Conservation (phyloP, 371 early-diverging fungal genomes). For the Massospora cicadina region DNA sequence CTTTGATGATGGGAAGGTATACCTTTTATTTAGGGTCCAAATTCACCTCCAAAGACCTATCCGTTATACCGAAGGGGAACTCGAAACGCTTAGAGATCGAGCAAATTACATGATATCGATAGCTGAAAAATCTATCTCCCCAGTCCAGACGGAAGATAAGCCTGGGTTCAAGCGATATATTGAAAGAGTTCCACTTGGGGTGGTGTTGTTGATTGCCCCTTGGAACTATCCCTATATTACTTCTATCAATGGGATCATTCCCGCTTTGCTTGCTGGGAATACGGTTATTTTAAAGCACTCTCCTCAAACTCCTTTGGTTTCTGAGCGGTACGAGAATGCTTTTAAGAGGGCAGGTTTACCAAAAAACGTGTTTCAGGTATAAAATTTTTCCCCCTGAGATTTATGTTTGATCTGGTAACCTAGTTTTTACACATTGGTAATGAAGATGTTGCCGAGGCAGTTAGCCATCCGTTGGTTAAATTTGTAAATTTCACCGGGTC, state of each 20-base stretch:
- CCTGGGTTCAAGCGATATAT: constrained; percentile 35
- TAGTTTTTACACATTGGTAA: constrained; percentile 31
- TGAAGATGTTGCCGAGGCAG: constrained; percentile 34
- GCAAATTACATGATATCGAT: constrained; percentile 55
- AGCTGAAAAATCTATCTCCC: constrained; percentile 39
- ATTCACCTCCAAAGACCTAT: constrained; percentile 29
- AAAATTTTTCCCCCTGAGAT: constrained; percentile 3
- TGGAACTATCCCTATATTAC: constrained; percentile 51
- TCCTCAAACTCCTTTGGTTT: constrained; percentile 62
- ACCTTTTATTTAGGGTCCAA: not conserved
- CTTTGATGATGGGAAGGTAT: constrained; percentile 47
- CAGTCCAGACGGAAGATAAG: constrained; percentile 24
- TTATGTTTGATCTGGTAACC: not conserved
- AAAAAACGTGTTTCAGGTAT: constrained; percentile 39
- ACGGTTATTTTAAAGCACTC: constrained; percentile 64
- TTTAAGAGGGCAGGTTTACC: constrained; percentile 54
- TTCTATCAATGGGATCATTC: constrained; percentile 54
- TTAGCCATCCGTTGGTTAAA: constrained; percentile 36
- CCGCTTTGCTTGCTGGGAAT: constrained; percentile 63
- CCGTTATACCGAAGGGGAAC: constrained; percentile 47
- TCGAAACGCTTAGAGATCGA: constrained; percentile 49
- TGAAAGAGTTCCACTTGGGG: constrained; percentile 52
- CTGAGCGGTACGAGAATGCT: constrained; percentile 43
- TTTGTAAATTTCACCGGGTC: constrained; percentile 73
- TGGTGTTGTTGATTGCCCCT: constrained; percentile 22